Evolutionary conservation across 805 yeast species (phyloP), one percentile per base, ranked within the genome.

Genomic region (Wickerhamomyces bovis): DNA sequence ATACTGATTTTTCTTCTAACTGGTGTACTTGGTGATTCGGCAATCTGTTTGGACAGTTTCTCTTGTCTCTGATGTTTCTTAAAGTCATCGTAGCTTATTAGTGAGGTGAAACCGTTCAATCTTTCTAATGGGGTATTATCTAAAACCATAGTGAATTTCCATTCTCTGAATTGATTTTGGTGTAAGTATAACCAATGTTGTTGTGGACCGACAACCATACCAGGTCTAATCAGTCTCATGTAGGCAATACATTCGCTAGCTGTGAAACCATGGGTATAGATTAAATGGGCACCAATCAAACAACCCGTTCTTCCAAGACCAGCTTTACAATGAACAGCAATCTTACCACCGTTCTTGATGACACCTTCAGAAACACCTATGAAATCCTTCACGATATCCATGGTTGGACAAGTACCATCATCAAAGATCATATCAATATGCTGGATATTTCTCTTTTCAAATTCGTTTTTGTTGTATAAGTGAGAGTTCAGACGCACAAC

Each of bases 181-280:
- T 94, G 97, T 53, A 94, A 75, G 62, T 94, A 94, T 49, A 94
- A 74, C 99, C 99, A 94, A 69, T 94, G 99, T 64, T 94, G 99
- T 66, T 94, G 99, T 2, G 99, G 99, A 0, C 99, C 99, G 26
- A 94, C 99, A n/a, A 94, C 97, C 99, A 94, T 94, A 38, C 99
- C 99, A 0, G 99, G 99, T 55, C 99, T 79, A 52, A 94, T 76
- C 78, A 94, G 86, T 64, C 99, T 77, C 92, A 94, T 86, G 62
- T 89, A 94, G 1, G 92, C 96, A 57, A 94, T 94, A 66, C 96
- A 94, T 66, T 94, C 99, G 63, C 79, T 85, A 3, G 99, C 99
- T 5, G 98, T 94, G 63, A 94, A 94, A 0, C 97, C 97, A 64
- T 92, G 94, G 2, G 96, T 89, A 63, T 94, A 94, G 43, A 94